These are phyloP conservation scores for Thelephora ganbajun DNA, from an alignment of 768 basidiomycete genomes.

Conservation along the genomic window DNA sequence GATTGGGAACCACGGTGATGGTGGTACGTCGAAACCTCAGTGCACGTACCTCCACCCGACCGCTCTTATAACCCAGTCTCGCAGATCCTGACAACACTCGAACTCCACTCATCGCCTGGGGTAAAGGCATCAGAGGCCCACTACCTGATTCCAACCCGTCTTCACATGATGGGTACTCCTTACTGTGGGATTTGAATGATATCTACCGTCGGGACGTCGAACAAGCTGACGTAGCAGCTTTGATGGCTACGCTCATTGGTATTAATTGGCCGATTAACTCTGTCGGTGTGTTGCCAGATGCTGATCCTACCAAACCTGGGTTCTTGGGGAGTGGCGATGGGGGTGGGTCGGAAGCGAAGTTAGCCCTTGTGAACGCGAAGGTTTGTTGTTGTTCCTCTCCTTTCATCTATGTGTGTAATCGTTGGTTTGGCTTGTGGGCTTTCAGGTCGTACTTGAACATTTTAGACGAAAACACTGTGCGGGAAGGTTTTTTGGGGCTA, in stretches of 20 bases:
- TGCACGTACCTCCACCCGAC: background rate
- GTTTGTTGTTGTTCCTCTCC: constrained; percentile 15
- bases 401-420: too few species aligned
- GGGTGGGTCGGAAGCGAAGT: constrained; percentile 35
- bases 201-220: constrained; percentile 62
- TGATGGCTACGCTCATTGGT: constrained; percentile 68
- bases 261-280: constrained; percentile 70
- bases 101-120: constrained; percentile 78
- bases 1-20: constrained; percentile 84
- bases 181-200: constrained; percentile 43
- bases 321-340: constrained; percentile 36
- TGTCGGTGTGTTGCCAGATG: constrained; percentile 70
- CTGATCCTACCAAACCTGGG: constrained; percentile 44
- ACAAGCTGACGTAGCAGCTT: constrained; percentile 68
- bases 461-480: constrained; percentile 65
- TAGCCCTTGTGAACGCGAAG: constrained; percentile 52
- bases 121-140: constrained; percentile 62
- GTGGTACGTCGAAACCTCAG: constrained; percentile 32
- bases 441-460: constrained; percentile 57
- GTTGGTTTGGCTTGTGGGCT: too few species aligned
- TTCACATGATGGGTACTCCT: constrained; percentile 61
- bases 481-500: constrained; percentile 7
- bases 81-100: constrained; percentile 79
- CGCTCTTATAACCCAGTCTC: constrained; percentile 1
- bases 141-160: constrained; percentile 33